Evolutionary conservation across 345 rosid species (phyloP), one percentile per base, ranked within the genome.

Genomic region (Moringa oleifera): DNA sequence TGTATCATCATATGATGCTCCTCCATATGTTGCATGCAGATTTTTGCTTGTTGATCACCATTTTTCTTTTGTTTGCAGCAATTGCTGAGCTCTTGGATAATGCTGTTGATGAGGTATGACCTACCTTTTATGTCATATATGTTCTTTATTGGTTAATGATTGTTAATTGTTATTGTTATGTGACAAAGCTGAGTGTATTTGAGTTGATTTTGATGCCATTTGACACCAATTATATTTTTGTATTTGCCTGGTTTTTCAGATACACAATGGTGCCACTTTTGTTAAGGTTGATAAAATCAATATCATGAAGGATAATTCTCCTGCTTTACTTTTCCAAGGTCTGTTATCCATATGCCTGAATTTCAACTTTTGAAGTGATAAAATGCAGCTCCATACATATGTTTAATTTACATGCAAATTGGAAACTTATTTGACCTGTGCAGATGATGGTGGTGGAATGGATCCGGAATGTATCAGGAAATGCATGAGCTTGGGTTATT

Each of bases 391-490:
- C n/a, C n/a, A n/a, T n/a, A n/a, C n/a, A n/a, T n/a, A n/a, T n/a
- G n/a, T n/a, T n/a, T n/a, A n/a, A n/a, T n/a, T n/a, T n/a, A n/a
- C n/a, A n/a, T n/a, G n/a, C 18, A 13, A 61, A 51, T 63, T 52
- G 37, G 52, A 21, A 21, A 53, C 52, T 53, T 67, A 25, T 46
- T 24, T 51, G 41, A 59, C 63, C 31, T 63, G 52, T 75, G 61
- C 77, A 93, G 98, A 93, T 82, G 96, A 93, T 77, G 98, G 96
- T 13, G 89, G 90, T 67, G 98, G 98, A 68, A 93, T 93, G 98
- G 81, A 81, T 79, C 96, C 98, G 19, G 80, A 78, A 55, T 71
- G 80, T 62, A 69, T 93, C 6, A 73, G 98, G 71, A 93, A 88
- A 75, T 93, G 97, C 72, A 83, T 93, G 97, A 93, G 97, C 81